phyloP scores from a whole-genome alignment of 2,329 filamentous ascomycete genomes.

The Zasmidium citrigriseum region DNA sequence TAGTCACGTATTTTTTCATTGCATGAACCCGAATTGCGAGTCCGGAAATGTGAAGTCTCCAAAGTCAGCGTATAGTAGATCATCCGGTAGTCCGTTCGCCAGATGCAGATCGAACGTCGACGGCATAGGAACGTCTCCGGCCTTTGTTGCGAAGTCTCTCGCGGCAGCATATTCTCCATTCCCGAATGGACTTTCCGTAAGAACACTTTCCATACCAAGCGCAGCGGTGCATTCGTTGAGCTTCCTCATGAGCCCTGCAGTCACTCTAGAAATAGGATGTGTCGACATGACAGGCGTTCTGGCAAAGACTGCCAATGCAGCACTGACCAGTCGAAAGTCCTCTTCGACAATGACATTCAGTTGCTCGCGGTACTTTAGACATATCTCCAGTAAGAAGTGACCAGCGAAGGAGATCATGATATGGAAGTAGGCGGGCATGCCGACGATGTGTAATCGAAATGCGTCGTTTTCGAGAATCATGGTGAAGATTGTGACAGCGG shows the following conservation, averaged over 20 bases:
- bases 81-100: constrained; percentile 10
- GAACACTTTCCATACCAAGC: constrained; percentile 12
- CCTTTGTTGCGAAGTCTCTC: neutral
- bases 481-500: constrained; percentile 48
- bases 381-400: constrained; percentile 54
- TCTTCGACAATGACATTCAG: constrained; percentile 18
- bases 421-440: constrained; percentile 55
- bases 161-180: neutral
- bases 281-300: constrained; percentile 10
- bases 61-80: constrained; percentile 13
- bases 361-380: constrained; percentile 42
- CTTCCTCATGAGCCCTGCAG: constrained; percentile 16
- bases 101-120: constrained; percentile 6
- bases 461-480: constrained; percentile 47
- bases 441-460: constrained; percentile 42
- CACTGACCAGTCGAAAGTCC: constrained; percentile 14
- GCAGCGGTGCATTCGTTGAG: constrained; percentile 16
- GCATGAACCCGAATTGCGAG: neutral
- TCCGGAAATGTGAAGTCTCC: constrained; percentile 11
- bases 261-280: constrained; percentile 19
- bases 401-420: constrained; percentile 57
- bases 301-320: constrained; percentile 18
- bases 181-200: constrained; percentile 24
- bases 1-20: no score
- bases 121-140: neutral